These are phyloP conservation scores for Medicago ruthenica DNA, from an alignment of 306 rosid genomes.

Conservation along the genomic window DNA sequence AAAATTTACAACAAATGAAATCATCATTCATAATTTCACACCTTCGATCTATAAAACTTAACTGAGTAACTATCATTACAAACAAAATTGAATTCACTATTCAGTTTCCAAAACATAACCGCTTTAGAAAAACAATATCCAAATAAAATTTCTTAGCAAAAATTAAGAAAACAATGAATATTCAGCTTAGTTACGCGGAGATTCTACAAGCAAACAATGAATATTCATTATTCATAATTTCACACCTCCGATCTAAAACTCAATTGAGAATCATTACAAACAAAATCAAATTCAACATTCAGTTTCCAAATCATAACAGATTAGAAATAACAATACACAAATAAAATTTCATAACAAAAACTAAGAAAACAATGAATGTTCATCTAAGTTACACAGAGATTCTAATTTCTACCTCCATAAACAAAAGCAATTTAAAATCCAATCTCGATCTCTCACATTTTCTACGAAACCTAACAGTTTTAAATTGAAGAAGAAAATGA, in stretches of 20 bases:
- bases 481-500: too few relatives aligned
- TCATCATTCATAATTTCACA: not conserved
- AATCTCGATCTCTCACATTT: too few relatives aligned
- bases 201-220: not conserved
- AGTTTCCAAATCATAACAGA: conserved; percentile 27
- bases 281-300: conserved; percentile 2
- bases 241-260: too few relatives aligned
- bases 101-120: too few relatives aligned
- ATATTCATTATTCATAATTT: not conserved
- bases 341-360: not conserved
- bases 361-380: conserved; percentile 7
- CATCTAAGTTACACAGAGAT: conserved; percentile 7
- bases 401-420: not conserved
- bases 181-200: conserved; percentile 2
- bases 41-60: too few relatives aligned
- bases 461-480: not conserved
- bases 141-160: not conserved
- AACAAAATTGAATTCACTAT: too few relatives aligned
- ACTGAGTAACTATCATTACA: too few relatives aligned
- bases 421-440: too few relatives aligned
- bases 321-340: not conserved
- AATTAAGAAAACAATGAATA: conserved; percentile 6
- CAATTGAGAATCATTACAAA: conserved; percentile 5
- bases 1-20: conserved; percentile 17
- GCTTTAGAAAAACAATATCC: conserved; percentile 1